Conservation (phyloP, 345 rosid species). For the Linum tenue region DNA sequence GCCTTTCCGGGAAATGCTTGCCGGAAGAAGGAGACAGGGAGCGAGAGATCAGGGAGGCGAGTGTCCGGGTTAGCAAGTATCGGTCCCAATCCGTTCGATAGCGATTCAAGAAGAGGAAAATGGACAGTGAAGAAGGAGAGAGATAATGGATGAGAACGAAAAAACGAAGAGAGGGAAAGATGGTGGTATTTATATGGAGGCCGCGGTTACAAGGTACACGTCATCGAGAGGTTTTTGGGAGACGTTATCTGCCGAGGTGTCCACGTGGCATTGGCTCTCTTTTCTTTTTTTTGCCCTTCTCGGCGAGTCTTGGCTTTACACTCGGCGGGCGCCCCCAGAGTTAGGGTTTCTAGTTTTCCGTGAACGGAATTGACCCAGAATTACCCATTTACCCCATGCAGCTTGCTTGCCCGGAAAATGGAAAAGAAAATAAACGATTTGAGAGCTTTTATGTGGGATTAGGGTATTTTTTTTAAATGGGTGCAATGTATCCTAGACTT, state of each 20-base stretch:
- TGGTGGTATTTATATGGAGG: conserved; percentile 39
- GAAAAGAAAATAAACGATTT: no score
- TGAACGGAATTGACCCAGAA: background rate
- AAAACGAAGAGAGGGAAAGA: background rate
- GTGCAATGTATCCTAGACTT: no score
- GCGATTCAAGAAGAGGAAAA: background rate
- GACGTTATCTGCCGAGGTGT: conserved; percentile 4
- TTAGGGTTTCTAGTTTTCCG: background rate
- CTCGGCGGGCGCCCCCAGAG: background rate
- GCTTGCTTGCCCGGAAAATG: no score
- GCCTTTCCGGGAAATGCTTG: background rate
- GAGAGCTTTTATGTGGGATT: no score
- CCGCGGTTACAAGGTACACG: conserved; percentile 38
- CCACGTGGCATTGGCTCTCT: conserved; percentile 30
- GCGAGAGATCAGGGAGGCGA: conserved; percentile 12
- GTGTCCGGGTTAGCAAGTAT: background rate
- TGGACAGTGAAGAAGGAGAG: background rate
- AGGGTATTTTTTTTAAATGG: no score
- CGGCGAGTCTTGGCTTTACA: background rate
- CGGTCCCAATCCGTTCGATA: conserved; percentile 24
- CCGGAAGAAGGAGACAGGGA: background rate
- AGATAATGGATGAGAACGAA: conserved; percentile 29
- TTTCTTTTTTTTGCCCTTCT: background rate
- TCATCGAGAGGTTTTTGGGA: conserved; percentile 20
- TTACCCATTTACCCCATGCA: background rate